Percentiles rank a stretch among this genome's conserved stretches.
Conservation (phyloP, 2,329 filamentous ascomycete species). For the Aspergillus felis region DNA sequence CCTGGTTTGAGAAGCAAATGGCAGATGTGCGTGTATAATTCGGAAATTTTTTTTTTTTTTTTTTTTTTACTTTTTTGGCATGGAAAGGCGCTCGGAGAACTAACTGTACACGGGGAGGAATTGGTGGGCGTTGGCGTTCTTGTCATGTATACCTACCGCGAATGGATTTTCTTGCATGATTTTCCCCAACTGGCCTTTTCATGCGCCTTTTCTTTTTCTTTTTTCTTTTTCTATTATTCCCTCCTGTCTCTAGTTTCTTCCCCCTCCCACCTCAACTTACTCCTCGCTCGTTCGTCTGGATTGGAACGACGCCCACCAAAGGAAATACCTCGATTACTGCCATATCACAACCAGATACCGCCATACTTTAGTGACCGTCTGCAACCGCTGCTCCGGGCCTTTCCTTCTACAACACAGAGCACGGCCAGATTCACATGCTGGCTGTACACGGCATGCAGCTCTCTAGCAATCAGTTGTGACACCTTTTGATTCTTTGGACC, state of each 20-base stretch:
- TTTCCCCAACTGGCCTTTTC: neutral
- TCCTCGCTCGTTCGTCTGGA: neutral
- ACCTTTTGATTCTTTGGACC: neutral
- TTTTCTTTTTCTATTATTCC: neutral
- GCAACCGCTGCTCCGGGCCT: conserved; percentile 5
- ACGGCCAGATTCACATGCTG: conserved; percentile 7
- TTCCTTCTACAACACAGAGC: conserved; percentile 2
- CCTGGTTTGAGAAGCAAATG: neutral
- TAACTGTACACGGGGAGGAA: neutral
- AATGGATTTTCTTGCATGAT: neutral
- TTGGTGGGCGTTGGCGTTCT: neutral
- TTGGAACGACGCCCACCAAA: neutral
- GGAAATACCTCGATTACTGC: neutral
- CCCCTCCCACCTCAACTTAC: neutral
- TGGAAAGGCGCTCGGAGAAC: neutral
- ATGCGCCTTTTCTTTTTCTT: neutral
- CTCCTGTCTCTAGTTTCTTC: neutral
- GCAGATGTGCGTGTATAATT: neutral
- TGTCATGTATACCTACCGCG: neutral
- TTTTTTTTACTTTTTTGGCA: neutral
- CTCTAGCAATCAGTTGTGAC: neutral
- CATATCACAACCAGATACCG: neutral
- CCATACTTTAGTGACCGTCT: neutral
- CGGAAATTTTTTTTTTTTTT: neutral
- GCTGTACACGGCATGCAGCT: neutral